Evolutionary conservation across 1,284 basidiomycete genomes (phyloP).

Genomic region (Neotropicomus parvogracilis): DNA sequence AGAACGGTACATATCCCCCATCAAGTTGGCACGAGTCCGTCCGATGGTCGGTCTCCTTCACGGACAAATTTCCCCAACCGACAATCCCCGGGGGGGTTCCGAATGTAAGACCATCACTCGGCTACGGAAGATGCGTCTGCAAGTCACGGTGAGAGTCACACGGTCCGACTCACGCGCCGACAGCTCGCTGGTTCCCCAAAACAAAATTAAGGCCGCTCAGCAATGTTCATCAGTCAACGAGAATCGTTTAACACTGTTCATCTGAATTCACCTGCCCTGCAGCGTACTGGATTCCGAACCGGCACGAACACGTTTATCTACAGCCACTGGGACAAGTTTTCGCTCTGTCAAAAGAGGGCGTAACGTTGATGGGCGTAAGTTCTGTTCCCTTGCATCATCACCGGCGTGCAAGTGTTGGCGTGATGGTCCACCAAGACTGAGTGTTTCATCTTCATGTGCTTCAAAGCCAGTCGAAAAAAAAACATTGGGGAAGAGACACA

Average conservation of each 20-base stretch:
- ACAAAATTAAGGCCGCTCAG: too few species aligned
- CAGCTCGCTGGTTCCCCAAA: too few species aligned
- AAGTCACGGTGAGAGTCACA: too few species aligned
- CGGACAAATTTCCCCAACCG: background rate
- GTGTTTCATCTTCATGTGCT: background rate
- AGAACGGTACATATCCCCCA: background rate
- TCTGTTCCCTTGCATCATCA: background rate
- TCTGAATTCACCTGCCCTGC: too few species aligned
- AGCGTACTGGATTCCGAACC: background rate
- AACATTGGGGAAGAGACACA: background rate
- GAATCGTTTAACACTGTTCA: too few species aligned
- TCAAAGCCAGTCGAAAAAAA: background rate
- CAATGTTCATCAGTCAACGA: too few species aligned
- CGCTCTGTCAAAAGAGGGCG: background rate
- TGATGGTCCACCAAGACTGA: too few species aligned
- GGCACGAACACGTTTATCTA: background rate
- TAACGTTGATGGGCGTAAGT: background rate
- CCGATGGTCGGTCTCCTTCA: background rate
- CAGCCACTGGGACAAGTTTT: background rate
- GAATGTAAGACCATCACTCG: background rate
- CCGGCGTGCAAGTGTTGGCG: background rate
- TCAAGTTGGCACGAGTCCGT: background rate
- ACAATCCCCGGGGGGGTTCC: constrained; percentile 4
- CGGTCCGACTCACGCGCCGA: too few species aligned
- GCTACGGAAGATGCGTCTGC: background rate